Evolutionary conservation across 2,329 filamentous ascomycete genomes (phyloP).

Genomic region (Penicillium sp.): DNA sequence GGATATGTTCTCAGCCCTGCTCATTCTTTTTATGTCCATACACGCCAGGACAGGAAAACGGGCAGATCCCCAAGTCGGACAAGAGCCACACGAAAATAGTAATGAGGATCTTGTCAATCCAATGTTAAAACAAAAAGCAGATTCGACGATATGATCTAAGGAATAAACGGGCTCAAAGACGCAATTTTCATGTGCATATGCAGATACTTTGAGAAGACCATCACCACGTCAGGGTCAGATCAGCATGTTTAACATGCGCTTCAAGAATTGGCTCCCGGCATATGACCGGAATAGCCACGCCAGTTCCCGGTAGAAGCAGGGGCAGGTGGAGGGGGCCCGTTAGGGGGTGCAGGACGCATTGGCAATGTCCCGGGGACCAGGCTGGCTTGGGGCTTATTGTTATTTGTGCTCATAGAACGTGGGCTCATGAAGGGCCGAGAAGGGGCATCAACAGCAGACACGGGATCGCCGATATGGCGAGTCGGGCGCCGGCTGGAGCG

Average conservation of each 20-base stretch:
- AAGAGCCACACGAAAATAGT: background rate
- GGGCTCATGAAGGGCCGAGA: constrained; percentile 40
- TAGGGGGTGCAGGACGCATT: constrained; percentile 62
- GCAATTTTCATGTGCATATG: constrained; percentile 11
- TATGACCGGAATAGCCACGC: constrained; percentile 25
- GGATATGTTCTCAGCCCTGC: background rate
- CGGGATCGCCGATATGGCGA: constrained; percentile 34
- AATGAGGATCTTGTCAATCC: background rate
- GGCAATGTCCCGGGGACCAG: constrained; percentile 61
- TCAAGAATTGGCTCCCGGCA: constrained; percentile 14
- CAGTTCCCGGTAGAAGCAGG: constrained; percentile 36
- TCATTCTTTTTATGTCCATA: constrained; percentile 1
- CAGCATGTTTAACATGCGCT: background rate
- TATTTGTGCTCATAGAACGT: constrained; percentile 41
- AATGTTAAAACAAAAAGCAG: background rate
- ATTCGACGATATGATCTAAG: background rate
- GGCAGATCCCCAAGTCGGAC: background rate
- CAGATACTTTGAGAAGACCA: constrained; percentile 1
- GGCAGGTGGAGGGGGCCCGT: constrained; percentile 60
- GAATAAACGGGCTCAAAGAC: background rate
- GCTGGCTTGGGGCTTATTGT: constrained; percentile 34
- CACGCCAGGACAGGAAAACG: background rate
- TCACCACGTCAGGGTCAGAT: background rate
- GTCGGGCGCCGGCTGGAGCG: constrained; percentile 30
- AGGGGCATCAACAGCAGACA: constrained; percentile 39